Evolutionary conservation across 2,329 filamentous ascomycete genomes (phyloP).

Genomic region (Pestalotiopsis sp.): DNA sequence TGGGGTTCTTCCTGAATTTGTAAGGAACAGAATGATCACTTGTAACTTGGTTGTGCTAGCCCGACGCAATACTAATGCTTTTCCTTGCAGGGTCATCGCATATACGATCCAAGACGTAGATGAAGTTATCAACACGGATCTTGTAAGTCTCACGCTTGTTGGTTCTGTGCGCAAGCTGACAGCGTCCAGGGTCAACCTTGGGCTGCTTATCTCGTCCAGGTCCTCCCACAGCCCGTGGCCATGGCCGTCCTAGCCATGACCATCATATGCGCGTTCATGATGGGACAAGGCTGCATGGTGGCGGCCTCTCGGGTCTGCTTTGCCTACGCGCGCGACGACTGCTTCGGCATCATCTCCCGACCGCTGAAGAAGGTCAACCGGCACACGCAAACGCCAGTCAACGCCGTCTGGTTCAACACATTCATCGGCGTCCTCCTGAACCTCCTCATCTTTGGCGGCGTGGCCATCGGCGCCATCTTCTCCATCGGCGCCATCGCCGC

Average conservation of each 20-base stretch:
- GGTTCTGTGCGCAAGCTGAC: background rate
- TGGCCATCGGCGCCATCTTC: slow-evolving; percentile 70
- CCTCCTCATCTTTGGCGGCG: slow-evolving; percentile 65
- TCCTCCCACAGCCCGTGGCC: slow-evolving; percentile 61
- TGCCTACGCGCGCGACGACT: slow-evolving; percentile 73
- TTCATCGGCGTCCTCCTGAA: slow-evolving; percentile 61
- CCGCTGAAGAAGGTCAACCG: slow-evolving; percentile 64
- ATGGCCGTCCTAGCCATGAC: slow-evolving; percentile 67
- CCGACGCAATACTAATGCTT: background rate
- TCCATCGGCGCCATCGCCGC: slow-evolving; percentile 70
- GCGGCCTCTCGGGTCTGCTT: slow-evolving; percentile 68
- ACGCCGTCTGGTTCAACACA: slow-evolving; percentile 70
- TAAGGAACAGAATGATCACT: background rate
- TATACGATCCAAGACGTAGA: slow-evolving; percentile 71
- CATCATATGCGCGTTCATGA: slow-evolving; percentile 70
- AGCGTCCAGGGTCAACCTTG: slow-evolving; percentile 60
- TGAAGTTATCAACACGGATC: slow-evolving; percentile 58
- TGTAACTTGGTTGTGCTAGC: background rate
- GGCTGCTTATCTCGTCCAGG: slow-evolving; percentile 70
- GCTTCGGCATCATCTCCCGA: slow-evolving; percentile 60
- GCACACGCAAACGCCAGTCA: slow-evolving; percentile 67
- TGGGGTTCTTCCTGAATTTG: slow-evolving; percentile 75
- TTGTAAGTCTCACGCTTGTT: slow-evolving; percentile 39
- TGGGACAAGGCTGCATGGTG: slow-evolving; percentile 76
- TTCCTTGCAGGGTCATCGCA: slow-evolving; percentile 54